These are phyloP conservation scores for Lentinus brumalis DNA, from an alignment of 768 basidiomycete genomes.

Conservation along the genomic window DNA sequence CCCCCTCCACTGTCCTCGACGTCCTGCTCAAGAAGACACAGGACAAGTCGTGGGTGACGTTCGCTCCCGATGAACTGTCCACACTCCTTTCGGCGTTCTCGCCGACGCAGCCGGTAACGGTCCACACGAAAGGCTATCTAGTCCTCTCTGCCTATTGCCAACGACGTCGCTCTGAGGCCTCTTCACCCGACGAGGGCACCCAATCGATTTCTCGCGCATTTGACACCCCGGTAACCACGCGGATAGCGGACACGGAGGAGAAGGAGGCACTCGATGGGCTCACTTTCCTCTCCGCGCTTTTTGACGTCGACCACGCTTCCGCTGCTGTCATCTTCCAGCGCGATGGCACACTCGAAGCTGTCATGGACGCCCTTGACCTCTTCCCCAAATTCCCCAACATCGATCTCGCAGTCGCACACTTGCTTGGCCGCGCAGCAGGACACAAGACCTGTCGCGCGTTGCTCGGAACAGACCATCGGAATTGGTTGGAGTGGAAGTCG, in stretches of 20 bases:
- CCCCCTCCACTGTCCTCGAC: slow-evolving; percentile 33
- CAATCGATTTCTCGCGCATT: slow-evolving; percentile 53
- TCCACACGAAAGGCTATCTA: slow-evolving; percentile 70
- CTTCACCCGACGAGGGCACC: slow-evolving; percentile 43
- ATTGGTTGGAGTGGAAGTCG: slow-evolving; percentile 70
- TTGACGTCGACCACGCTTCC: slow-evolving; percentile 76
- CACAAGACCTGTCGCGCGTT: slow-evolving; percentile 70
- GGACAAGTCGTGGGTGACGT: slow-evolving; percentile 32
- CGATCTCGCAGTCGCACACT: slow-evolving; percentile 63
- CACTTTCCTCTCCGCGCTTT: slow-evolving; percentile 74
- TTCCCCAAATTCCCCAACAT: slow-evolving; percentile 50
- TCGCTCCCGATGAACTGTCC: slow-evolving; percentile 61
- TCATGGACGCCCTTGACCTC: slow-evolving; percentile 75
- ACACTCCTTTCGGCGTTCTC: slow-evolving; percentile 52
- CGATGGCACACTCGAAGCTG: slow-evolving; percentile 62
- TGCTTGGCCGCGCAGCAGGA: slow-evolving; percentile 75
- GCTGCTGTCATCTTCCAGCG: slow-evolving; percentile 66
- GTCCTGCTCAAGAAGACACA: slow-evolving; percentile 34
- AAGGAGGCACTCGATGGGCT: slow-evolving; percentile 52
- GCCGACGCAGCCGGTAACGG: slow-evolving; percentile 42
- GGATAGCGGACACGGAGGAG: slow-evolving; percentile 61
- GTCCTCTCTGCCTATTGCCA: slow-evolving; percentile 70
- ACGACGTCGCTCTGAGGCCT: slow-evolving; percentile 43
- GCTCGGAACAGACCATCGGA: slow-evolving; percentile 53
- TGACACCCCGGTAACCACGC: slow-evolving; percentile 47